Evolutionary conservation across 805 yeast species (phyloP).

Genomic region (Candida easanensis): DNA sequence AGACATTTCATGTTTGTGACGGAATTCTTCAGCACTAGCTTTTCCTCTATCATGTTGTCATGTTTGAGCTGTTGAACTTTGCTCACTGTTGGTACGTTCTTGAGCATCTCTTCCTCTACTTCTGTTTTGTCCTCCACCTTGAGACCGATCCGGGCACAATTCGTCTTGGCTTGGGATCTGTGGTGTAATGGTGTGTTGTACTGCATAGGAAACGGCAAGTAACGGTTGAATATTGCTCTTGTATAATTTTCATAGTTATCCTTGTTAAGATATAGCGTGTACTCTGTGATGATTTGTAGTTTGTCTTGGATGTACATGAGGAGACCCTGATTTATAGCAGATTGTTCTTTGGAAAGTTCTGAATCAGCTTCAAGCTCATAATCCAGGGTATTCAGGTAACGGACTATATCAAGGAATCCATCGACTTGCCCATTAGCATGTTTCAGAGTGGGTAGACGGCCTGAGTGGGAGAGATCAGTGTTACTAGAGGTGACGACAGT

Average conservation of each 20-base stretch:
- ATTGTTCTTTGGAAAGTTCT: conserved; percentile 21
- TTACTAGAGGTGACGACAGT: conserved; percentile 56
- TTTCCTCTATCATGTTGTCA: conserved; percentile 37
- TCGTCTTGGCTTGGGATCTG: conserved; percentile 31
- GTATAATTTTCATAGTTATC: conserved; percentile 60
- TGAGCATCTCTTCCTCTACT: conserved; percentile 29
- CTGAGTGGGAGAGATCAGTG: conserved; percentile 48
- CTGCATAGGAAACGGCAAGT: conserved; percentile 73
- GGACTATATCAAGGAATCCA: conserved; percentile 42
- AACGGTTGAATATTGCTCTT: conserved; percentile 47
- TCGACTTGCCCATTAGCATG: conserved; percentile 26
- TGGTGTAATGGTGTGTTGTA: conserved; percentile 59
- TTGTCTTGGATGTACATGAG: conserved; percentile 40
- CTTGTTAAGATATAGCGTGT: conserved; percentile 53
- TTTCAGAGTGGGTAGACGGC: conserved; percentile 47
- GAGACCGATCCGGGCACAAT: conserved; percentile 34
- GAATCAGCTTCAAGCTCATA: conserved; percentile 12
- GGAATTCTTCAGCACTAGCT: conserved; percentile 25
- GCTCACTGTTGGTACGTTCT: conserved; percentile 31
- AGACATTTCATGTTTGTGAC: conserved; percentile 27
- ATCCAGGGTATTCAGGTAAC: conserved; percentile 24
- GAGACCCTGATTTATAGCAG: conserved; percentile 44
- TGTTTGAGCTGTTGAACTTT: conserved; percentile 72
- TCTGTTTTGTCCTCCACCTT: conserved; percentile 30
- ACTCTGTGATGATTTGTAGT: conserved; percentile 47